Evolutionary conservation across 345 rosid genomes (phyloP), one percentile per base, ranked within the genome.

Genomic region (Pistacia integerrima): DNA sequence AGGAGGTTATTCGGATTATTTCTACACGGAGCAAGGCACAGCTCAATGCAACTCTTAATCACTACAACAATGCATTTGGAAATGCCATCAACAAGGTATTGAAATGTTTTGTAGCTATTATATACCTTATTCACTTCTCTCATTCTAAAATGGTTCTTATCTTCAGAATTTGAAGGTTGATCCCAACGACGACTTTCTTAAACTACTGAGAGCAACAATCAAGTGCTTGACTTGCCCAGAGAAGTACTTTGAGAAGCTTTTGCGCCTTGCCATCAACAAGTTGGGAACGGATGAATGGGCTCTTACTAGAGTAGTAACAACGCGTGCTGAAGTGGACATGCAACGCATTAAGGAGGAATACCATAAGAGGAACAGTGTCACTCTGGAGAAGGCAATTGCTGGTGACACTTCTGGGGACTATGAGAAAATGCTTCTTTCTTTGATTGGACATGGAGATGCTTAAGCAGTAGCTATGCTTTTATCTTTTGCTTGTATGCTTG

Each of bases 271-370:
- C 75, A 94, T 93, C 87, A 90, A 89, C 78, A 89, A 79, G 84
- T 3, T 83, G 66, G 97, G 98, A 70, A 93, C 98, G 11, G 97
- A 94, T 36, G 98, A 94, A 80, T 82, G 89, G 93, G 94, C 87
- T 56, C 90, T 94, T 30, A 89, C 95, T 22, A 80, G 98, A 72
- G 97, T 88, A 3, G 86, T 91, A 66, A 81, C 94, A 22, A 91
- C 97, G 10, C 85, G 97, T 76, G 95, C 95, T 18, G 97, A 94
- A 79, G 88, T 90, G 36, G 95, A 94, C 84, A 86, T 94, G 97
- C 86, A 83, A 76, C 84, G 84, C 8, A 94, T 93, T 69, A 91
- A 94, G 83, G 97, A 91, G 80, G 92, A 88, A 74, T 94, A 89
- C 77, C 89, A 84, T 44, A 88, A 89, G 67, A 84, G 97, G 60